These are phyloP conservation scores for Backusella circina DNA, from an alignment of 192 early-diverging fungal species.

Conservation along the genomic window DNA sequence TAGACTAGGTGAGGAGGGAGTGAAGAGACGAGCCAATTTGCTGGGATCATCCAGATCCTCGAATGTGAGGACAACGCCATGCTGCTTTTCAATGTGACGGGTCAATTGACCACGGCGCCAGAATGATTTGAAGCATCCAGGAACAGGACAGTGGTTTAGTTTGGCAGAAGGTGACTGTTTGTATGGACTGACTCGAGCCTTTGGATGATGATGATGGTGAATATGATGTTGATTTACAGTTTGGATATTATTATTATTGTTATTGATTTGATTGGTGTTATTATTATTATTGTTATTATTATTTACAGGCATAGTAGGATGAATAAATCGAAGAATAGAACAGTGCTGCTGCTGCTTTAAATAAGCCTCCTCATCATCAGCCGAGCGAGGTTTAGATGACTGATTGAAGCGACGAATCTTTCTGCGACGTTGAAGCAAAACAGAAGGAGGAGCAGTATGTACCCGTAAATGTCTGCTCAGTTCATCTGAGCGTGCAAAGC, in stretches of 20 bases:
- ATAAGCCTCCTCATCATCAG: constrained; percentile 34
- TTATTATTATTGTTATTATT: not conserved
- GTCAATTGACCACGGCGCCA: constrained; percentile 31
- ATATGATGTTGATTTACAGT: not conserved
- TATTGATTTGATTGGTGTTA: not conserved
- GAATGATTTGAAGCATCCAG: constrained; percentile 33
- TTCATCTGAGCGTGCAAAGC: constrained; percentile 82
- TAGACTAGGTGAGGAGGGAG: not conserved
- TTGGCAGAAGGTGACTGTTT: constrained; percentile 22
- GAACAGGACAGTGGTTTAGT: constrained; percentile 29
- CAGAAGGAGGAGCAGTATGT: constrained; percentile 38
- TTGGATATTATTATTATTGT: not conserved
- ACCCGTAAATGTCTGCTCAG: constrained; percentile 46
- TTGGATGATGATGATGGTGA: not conserved
- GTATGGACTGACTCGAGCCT: constrained; percentile 22
- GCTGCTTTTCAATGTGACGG: constrained; percentile 36
- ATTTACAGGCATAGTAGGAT: not conserved
- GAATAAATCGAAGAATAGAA: constrained; percentile 31
- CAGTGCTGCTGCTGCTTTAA: constrained; percentile 30
- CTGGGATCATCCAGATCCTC: constrained; percentile 21
- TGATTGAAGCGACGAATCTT: constrained; percentile 14
- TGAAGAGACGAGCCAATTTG: not conserved
- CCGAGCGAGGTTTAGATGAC: constrained; percentile 11
- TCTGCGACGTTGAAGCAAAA: constrained; percentile 27
- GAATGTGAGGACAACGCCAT: constrained; percentile 14